A percentile compares a stretch with the other conserved stretches of the same genome.
phyloP scores from a whole-genome alignment of 1,284 basidiomycete genomes.

The Heterobasidion annosum region DNA sequence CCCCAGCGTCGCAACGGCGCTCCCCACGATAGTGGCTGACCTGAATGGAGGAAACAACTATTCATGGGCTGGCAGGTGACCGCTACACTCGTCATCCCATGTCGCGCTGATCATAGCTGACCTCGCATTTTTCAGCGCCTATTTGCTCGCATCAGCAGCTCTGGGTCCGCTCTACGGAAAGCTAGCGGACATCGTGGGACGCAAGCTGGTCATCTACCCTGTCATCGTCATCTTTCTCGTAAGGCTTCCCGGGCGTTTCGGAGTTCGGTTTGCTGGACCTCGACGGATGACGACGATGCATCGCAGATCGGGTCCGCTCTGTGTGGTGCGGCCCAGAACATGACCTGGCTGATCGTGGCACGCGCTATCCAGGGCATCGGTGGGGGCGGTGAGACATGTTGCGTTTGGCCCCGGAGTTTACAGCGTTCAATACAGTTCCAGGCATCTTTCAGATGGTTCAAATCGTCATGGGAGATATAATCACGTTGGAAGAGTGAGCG shows the following conservation, averaged over 20 bases:
- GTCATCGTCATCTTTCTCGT: slow-evolving; percentile 20
- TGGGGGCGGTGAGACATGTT: slow-evolving; percentile 43
- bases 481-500: slow-evolving; percentile 62
- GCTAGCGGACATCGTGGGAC: slow-evolving; percentile 49
- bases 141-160: slow-evolving; percentile 63
- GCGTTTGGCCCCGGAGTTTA: no score
- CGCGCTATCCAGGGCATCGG: slow-evolving; percentile 81
- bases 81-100: no score
- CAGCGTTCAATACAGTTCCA: background rate
- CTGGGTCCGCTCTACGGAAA: slow-evolving; percentile 72
- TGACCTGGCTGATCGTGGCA: slow-evolving; percentile 65
- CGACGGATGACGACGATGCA: slow-evolving; percentile 27
- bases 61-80: slow-evolving; percentile 69
- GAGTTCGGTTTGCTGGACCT: slow-evolving; percentile 47
- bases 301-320: slow-evolving; percentile 65
- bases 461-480: slow-evolving; percentile 77
- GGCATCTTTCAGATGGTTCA: slow-evolving; percentile 50
- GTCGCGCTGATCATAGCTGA: no score
- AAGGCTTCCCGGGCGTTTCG: slow-evolving; percentile 35
- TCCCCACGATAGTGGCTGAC: slow-evolving; percentile 67
- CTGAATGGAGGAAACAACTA: slow-evolving; percentile 63
- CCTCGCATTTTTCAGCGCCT: slow-evolving; percentile 37
- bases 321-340: slow-evolving; percentile 74
- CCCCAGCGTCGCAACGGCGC: slow-evolving; percentile 61
- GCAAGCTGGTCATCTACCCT: background rate